Evolutionary conservation across 192 early-diverging fungal genomes (phyloP).

Genomic region (Backusella circina): DNA sequence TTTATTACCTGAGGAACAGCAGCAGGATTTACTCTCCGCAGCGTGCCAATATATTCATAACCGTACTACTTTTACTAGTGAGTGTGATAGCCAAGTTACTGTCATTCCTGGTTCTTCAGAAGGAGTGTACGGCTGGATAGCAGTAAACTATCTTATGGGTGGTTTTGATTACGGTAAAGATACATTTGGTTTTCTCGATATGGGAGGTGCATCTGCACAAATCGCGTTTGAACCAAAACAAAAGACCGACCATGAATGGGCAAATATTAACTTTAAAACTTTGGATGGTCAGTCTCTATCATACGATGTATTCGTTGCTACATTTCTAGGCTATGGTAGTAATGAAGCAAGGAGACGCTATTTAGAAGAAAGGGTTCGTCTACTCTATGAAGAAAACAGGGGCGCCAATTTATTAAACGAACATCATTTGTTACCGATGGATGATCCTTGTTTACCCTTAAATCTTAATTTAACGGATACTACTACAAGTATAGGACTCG

Average conservation of each 20-base stretch:
- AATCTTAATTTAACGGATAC: constrained; percentile 50
- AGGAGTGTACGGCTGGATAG: constrained; percentile 95
- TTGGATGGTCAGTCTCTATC: constrained; percentile 58
- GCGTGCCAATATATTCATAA: constrained; percentile 66
- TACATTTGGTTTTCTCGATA: constrained; percentile 89
- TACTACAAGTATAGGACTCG: constrained; percentile 38
- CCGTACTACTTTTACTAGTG: constrained; percentile 61
- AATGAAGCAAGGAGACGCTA: constrained; percentile 90
- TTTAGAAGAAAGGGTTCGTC: constrained; percentile 53
- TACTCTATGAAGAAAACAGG: constrained; percentile 26
- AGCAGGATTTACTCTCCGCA: constrained; percentile 51
- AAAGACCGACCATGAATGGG: constrained; percentile 71
- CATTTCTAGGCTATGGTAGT: constrained; percentile 93
- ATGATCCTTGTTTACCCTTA: constrained; percentile 69
- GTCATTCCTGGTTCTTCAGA: constrained; percentile 93
- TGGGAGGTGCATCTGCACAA: constrained; percentile 96
- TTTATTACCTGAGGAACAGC: constrained; percentile 54
- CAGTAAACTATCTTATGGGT: constrained; percentile 89
- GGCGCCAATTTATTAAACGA: constrained; percentile 31
- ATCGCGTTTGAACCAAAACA: constrained; percentile 92
- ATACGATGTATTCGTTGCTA: constrained; percentile 82
- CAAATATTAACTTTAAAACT: constrained; percentile 61
- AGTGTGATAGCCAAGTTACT: constrained; percentile 73
- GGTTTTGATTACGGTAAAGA: constrained; percentile 56
- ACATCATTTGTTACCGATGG: constrained; percentile 33